Conservation (phyloP, 345 rosid species). For the Populus deltoides region DNA sequence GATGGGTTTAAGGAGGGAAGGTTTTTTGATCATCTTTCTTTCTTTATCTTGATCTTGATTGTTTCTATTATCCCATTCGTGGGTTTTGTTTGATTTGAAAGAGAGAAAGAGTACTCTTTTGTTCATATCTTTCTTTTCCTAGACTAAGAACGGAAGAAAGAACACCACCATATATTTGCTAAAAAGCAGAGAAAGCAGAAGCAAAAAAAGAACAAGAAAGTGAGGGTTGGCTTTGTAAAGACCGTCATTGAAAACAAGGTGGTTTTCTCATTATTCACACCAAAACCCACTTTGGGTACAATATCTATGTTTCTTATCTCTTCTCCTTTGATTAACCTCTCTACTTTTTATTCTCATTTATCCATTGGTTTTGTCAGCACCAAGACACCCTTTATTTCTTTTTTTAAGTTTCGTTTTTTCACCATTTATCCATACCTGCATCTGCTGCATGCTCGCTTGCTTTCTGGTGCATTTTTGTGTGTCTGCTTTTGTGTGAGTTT, state of each 20-base stretch:
- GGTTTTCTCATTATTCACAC: slow-evolving; percentile 14
- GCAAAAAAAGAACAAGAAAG: slow-evolving; percentile 34
- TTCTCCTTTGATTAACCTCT: slow-evolving; percentile 2
- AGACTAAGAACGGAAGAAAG: background rate
- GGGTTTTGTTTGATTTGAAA: slow-evolving; percentile 1
- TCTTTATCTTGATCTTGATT: background rate
- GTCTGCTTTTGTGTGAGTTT: background rate
- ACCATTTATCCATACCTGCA: background rate
- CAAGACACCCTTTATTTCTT: background rate
- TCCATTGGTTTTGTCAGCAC: slow-evolving; percentile 15
- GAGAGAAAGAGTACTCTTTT: background rate
- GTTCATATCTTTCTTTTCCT: background rate
- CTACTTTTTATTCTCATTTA: background rate
- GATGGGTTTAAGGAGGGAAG: background rate
- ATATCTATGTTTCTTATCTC: background rate
- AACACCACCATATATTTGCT: background rate
- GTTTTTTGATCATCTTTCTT: background rate
- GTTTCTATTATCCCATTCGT: background rate
- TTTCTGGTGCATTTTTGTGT: background rate
- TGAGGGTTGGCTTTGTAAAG: slow-evolving; percentile 27
- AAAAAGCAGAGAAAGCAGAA: background rate
- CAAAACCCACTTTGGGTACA: background rate
- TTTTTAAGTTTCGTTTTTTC: background rate
- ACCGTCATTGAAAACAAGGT: slow-evolving; percentile 18
- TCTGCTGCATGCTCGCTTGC: background rate